These are phyloP conservation scores for Hyaloscypha bicolor DNA, from an alignment of 495 filamentous ascomycete species.

Conservation along the genomic window DNA sequence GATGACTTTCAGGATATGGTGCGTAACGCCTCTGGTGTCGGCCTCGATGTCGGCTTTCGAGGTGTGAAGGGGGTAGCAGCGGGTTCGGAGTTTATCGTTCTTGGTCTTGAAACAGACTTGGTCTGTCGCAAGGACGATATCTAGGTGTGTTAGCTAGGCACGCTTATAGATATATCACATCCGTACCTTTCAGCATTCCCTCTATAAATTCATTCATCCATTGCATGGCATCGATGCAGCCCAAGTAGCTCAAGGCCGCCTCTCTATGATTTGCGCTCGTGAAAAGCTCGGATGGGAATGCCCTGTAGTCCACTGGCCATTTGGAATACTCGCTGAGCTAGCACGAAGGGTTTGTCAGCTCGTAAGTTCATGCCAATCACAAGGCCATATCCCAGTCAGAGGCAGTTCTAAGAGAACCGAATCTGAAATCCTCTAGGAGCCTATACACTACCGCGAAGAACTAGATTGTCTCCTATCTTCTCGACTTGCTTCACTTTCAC, in stretches of 20 bases:
- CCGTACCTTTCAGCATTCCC: neutral
- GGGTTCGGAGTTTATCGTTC: neutral
- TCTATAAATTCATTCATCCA: neutral
- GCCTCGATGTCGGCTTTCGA: neutral
- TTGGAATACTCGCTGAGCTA: neutral
- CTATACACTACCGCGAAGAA: neutral
- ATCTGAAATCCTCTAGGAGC: neutral
- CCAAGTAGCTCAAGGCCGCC: neutral
- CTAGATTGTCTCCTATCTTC: neutral
- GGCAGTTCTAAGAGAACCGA: too few species aligned
- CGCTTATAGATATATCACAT: neutral
- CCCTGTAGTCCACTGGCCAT: neutral
- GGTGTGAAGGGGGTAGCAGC: neutral
- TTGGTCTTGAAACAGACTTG: neutral
- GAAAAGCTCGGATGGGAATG: neutral
- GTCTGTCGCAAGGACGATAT: neutral
- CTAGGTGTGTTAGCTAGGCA: neutral
- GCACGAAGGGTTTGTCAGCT: neutral
- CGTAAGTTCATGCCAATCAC: too few species aligned
- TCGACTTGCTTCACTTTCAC: neutral
- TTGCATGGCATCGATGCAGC: neutral
- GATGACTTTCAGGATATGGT: slow-evolving; percentile 19
- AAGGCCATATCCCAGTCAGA: too few species aligned
- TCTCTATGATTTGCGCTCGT: neutral
- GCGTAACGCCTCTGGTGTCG: neutral